phyloP scores from a whole-genome alignment of 2,329 filamentous ascomycete species.

The Hypoxylon sp. region DNA sequence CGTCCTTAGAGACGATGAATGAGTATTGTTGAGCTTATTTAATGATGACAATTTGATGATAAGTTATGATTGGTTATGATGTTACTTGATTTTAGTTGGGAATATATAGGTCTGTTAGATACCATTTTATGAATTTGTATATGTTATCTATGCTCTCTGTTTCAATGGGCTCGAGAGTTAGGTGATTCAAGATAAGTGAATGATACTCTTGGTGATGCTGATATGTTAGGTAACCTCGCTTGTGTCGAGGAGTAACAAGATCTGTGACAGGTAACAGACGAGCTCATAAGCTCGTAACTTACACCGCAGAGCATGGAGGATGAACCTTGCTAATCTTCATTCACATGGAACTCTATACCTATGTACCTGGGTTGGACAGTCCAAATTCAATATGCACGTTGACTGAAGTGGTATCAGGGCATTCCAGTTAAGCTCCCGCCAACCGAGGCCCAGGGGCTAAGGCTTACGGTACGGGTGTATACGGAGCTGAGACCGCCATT shows the following conservation, averaged over 20 bases:
- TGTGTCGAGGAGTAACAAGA: not conserved
- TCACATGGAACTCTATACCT: not conserved
- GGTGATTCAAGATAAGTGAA: not conserved
- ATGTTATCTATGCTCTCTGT: not conserved
- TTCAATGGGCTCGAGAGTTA: not conserved
- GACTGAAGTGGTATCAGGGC: not conserved
- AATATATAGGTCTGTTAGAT: not conserved
- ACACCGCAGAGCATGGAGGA: not conserved
- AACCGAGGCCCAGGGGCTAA: conserved; percentile 36
- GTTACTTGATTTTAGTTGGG: not conserved
- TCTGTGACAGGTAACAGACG: not conserved
- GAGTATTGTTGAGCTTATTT: conserved; percentile 21
- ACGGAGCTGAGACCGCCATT: conserved; percentile 12
- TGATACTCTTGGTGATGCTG: not conserved
- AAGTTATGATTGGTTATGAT: not conserved
- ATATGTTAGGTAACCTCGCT: too few species aligned
- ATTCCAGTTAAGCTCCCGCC: conserved; percentile 9
- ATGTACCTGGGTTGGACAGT: not conserved
- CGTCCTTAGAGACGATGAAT: conserved; percentile 24
- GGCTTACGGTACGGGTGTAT: conserved; percentile 23
- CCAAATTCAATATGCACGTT: not conserved
- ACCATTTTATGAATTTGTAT: not conserved
- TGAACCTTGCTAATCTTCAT: not conserved
- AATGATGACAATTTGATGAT: not conserved
- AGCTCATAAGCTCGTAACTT: not conserved